phyloP scores from a whole-genome alignment of 371 early-diverging fungal species.

The Mortierella sp. region DNA sequence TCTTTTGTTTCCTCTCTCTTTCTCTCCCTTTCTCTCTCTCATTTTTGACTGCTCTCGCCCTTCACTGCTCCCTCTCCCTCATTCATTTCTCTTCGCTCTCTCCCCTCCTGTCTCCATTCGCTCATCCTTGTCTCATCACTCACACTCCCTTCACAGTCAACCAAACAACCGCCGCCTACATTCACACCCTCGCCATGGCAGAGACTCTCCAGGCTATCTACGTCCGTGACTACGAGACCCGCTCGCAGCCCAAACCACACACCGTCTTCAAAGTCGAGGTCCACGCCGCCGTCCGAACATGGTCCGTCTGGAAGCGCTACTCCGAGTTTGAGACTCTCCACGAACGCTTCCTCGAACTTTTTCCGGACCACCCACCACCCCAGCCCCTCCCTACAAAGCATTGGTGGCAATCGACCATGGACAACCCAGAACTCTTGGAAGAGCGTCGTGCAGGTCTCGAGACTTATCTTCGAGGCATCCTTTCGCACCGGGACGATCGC shows the following conservation, averaged over 20 bases:
- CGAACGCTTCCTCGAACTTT: constrained; percentile 63
- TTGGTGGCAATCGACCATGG: constrained; percentile 73
- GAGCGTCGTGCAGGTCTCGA: constrained; percentile 85
- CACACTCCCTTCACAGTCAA: background rate
- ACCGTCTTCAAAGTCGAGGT: constrained; percentile 81
- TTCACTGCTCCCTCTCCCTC: background rate
- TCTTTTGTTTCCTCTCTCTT: no score
- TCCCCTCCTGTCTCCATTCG: background rate
- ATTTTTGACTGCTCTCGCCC: constrained; percentile 3
- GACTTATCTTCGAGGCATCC: constrained; percentile 82
- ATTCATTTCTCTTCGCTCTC: background rate
- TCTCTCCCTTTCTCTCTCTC: background rate
- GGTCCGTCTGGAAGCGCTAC: constrained; percentile 92
- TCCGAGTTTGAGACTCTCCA: constrained; percentile 85
- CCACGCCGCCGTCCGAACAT: constrained; percentile 86
- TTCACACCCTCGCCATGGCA: constrained; percentile 53
- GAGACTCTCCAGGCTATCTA: constrained; percentile 77
- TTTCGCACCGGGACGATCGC: constrained; percentile 79
- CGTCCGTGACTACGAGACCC: constrained; percentile 72
- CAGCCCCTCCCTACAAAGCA: constrained; percentile 76
- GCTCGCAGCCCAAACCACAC: constrained; percentile 78
- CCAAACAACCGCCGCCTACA: background rate
- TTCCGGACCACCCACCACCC: constrained; percentile 75
- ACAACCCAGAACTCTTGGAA: constrained; percentile 79
- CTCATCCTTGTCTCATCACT: constrained; percentile 11